A percentile compares a stretch with the other conserved stretches of the same genome.
phyloP scores from a whole-genome alignment of 2,329 filamentous ascomycete genomes.

The Cephalotrichum gorgonifer region DNA sequence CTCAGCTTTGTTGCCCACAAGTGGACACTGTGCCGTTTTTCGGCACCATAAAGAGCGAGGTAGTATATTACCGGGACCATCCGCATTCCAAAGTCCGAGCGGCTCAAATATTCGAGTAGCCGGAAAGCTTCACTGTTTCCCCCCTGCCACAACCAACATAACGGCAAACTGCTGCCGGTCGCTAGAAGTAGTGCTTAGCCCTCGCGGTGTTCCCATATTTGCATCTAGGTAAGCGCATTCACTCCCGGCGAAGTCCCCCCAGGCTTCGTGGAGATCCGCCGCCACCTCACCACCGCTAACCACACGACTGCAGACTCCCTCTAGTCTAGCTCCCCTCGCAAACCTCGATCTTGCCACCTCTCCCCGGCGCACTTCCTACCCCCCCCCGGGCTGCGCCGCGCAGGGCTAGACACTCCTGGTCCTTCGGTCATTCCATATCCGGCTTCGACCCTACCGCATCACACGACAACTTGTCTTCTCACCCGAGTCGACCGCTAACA shows the following conservation, averaged over 20 bases:
- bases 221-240: background rate
- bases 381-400: no score
- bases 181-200: background rate
- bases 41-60: background rate
- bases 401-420: no score
- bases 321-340: no score
- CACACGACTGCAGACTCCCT: no score
- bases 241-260: no score
- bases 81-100: background rate
- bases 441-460: background rate
- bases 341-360: no score
- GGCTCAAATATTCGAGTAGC: background rate
- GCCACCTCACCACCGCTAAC: no score
- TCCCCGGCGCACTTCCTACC: no score
- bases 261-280: no score
- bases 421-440: no score
- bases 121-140: background rate
- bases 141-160: background rate
- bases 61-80: background rate
- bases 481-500: conserved; percentile 29
- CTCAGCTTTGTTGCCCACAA: no score
- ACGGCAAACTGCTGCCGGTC: background rate
- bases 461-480: background rate
- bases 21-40: background rate
- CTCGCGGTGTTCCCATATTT: background rate